Base-by-base conservation (phyloP, 2,329 filamentous ascomycete genomes). In the Neophaeococcomyces mojaviensis region DNA sequence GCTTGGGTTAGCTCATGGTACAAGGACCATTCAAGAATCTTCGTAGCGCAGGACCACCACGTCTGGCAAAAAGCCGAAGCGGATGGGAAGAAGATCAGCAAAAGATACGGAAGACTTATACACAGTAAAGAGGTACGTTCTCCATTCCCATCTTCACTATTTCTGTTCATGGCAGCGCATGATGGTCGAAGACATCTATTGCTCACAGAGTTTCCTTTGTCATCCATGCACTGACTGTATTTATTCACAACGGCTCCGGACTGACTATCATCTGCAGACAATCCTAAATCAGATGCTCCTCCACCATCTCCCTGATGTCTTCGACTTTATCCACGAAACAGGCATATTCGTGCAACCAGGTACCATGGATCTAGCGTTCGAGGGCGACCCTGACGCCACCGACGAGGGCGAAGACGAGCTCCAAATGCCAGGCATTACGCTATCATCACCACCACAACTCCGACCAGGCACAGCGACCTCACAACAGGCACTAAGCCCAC, bases 11-110 rank as follows among this genome's bases (percentile, higher is more conserved):
- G 81, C 1, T 71, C 73, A 19, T 97, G 90, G 90, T 97, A 95
- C 66, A 84, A 83, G 60, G 73, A 80, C 64, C 82, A 88, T 64
- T 92, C 87, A 0, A 75, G 79, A 3, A 82, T 96, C 38, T 94
- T 83, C 58, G 84, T 96, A 15, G 78, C 83, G 1, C 69, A 74
- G 20, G 74, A 82, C 49, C 90, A 96, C 62, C 77, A 78, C 10
- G 84, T 86, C 62, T 96, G 88, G 84, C 70, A 64, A 50, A 78
- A 82, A 47, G 72, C 74, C 26, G 78, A 81, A 3, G 77, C 82
- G 44, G 71, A 73, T 20, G 78, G 81, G 2, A 69, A 70, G 40
- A 78, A 76, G 55, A 65, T 70, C 4, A 73, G 74, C 24, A 78
- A 75, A 58, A 73, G 77, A 45, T 79, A 80, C 56, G 79, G 79